These are phyloP conservation scores for Eragrostis nindensis DNA, from an alignment of 176 grass and related monocot species.

Conservation along the genomic window DNA sequence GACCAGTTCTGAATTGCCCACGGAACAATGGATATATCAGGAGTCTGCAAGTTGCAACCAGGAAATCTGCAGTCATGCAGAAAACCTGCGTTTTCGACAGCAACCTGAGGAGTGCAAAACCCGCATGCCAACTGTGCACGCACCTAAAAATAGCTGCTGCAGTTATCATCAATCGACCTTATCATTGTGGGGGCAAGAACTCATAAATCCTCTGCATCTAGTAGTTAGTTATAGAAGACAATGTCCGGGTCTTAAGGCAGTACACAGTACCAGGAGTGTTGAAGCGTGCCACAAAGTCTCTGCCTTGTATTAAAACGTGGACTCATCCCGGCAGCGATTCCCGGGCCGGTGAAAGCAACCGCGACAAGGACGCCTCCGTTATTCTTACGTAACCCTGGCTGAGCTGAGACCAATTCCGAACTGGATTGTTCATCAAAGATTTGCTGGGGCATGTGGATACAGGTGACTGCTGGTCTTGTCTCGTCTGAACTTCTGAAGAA, in stretches of 20 bases:
- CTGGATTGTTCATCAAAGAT: background rate
- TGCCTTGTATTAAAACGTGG: slow-evolving; percentile 35
- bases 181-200: background rate
- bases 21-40: background rate
- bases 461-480: background rate
- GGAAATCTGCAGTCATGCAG: background rate
- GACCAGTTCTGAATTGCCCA: background rate
- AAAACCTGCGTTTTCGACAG: background rate
- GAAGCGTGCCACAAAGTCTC: background rate
- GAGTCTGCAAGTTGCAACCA: background rate
- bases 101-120: background rate
- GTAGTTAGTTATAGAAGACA: background rate
- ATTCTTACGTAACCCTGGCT: background rate
- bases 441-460: background rate
- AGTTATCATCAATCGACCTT: background rate
- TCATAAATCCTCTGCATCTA: background rate
- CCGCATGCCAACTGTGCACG: background rate
- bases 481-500: background rate
- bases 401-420: slow-evolving; percentile 3
- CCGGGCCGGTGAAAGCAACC: slow-evolving; percentile 15
- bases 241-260: slow-evolving; percentile 2
- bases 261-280: background rate
- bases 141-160: background rate
- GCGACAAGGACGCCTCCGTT: slow-evolving; percentile 12
- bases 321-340: slow-evolving; percentile 33